Conservation (phyloP, 768 basidiomycete species). For the Kwoniella mangroviensis region DNA sequence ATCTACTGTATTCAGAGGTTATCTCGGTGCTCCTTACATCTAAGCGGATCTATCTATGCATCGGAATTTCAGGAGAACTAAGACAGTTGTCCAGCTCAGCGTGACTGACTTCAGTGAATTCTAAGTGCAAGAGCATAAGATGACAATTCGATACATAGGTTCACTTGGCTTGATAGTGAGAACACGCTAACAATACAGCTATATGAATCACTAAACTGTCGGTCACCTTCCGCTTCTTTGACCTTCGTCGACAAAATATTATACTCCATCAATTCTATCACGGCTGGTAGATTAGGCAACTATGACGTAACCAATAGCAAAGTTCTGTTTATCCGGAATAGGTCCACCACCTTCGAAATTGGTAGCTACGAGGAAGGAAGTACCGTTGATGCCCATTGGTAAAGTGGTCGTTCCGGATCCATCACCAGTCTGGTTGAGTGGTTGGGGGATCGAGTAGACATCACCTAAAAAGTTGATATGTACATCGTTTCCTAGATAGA, state of each 20-base stretch:
- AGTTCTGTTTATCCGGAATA: constrained; percentile 35
- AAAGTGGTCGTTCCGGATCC: constrained; percentile 28
- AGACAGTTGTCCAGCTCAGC: not conserved
- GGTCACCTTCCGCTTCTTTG: too few relatives aligned
- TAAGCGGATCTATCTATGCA: constrained; percentile 8
- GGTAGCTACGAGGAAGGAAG: constrained; percentile 32
- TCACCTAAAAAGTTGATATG: constrained; percentile 35
- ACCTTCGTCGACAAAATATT: too few relatives aligned
- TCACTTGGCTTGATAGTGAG: not conserved
- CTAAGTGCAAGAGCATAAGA: not conserved
- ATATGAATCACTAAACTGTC: not conserved
- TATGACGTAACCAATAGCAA: constrained; percentile 33
- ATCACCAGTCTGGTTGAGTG: constrained; percentile 25
- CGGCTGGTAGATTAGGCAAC: constrained; percentile 19
- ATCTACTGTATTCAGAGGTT: constrained; percentile 52
- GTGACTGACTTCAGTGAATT: not conserved
- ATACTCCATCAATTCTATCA: too few relatives aligned
- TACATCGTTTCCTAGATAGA: constrained; percentile 28
- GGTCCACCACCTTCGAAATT: constrained; percentile 29
- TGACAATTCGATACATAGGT: not conserved
- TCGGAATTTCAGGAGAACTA: not conserved
- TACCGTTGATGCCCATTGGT: constrained; percentile 32
- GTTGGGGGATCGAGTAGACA: constrained; percentile 24
- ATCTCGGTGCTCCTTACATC: constrained; percentile 56
- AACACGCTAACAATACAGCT: not conserved